Base-by-base conservation (phyloP, 345 rosid genomes). In the Euphorbia tirucalli region DNA sequence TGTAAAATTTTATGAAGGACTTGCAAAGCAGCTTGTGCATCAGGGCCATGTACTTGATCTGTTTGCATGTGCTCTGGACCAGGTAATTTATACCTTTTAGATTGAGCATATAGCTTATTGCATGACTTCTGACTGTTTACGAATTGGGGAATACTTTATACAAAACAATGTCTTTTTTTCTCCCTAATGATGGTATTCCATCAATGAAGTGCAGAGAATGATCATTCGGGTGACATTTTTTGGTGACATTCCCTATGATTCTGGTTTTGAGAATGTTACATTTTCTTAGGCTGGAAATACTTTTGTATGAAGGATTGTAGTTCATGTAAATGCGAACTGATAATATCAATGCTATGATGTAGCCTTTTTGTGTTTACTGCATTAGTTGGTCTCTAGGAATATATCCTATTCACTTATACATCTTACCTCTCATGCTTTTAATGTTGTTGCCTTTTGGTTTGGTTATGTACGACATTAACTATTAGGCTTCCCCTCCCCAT, bases 21-120 rank as follows among this genome's bases (percentile, higher is more conserved):
- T 95, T 71, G 83, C 96, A 1, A 95, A 90, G 80, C 96, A 95
- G 81, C 97, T 95, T 74, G 93, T 95, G 79, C 91, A 95, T 79
- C 99, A 95, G 79, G 99, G 99, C 21, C 99, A 95, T 69, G 89
- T 95, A 64, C 97, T 95, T 22, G 97, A 95, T 87, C 87, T 95
- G 72, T 95, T 90, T 71, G 99, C 99, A 9, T 84, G 99, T 80
- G 88, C 99, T 27, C 90, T 88, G 69, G 99, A 92, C 85, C 99
- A 92, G 96, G 97, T 87, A 75, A 65, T 66, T 14, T 35, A 68
- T 61, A 32, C 22, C 63, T 57, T 41, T 3, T 27, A 10, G 35
- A 70, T 19, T 37, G 22, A 43, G 52, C 27, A 24, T 39, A 22
- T 60, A 25, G 22, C 19, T 7, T 46, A n/a, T 30, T 48, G 55